Percentiles rank a stretch among this genome's conserved stretches.
Evolutionary conservation across 2,329 filamentous ascomycete species (phyloP).

Genomic region (Aspergillus fijiensis): DNA sequence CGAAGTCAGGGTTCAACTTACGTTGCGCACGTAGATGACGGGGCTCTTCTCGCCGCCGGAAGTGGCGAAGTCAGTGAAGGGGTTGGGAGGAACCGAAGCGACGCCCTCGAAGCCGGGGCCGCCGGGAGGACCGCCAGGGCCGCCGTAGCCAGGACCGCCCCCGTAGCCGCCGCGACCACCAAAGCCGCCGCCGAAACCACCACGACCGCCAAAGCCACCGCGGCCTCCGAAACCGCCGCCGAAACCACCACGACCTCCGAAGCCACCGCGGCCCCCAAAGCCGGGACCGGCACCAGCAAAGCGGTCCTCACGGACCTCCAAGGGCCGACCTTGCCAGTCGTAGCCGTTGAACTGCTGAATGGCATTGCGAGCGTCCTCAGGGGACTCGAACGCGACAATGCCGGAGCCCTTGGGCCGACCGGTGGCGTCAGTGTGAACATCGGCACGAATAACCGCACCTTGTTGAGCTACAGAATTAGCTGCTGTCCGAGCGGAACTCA

Average conservation of each 20-base stretch:
- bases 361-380: constrained; percentile 91
- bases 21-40: constrained; percentile 93
- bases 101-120: constrained; percentile 42
- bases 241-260: constrained; percentile 41
- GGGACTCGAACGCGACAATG: constrained; percentile 92
- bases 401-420: constrained; percentile 95
- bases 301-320: constrained; percentile 95
- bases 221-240: constrained; percentile 60
- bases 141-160: constrained; percentile 47
- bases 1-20: constrained; percentile 53
- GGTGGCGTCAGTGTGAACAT: constrained; percentile 88
- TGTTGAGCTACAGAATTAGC: constrained; percentile 45
- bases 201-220: constrained; percentile 47
- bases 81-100: constrained; percentile 66
- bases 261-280: constrained; percentile 46
- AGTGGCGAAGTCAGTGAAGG: constrained; percentile 91
- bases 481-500: constrained; percentile 28
- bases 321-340: constrained; percentile 90
- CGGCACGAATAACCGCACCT: constrained; percentile 85
- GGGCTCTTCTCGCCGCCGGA: constrained; percentile 79
- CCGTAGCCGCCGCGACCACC: constrained; percentile 57
- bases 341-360: constrained; percentile 98
- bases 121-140: constrained; percentile 39
- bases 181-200: constrained; percentile 56
- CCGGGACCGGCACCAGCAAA: constrained; percentile 67